Percentiles rank a stretch among this genome's conserved stretches.
These are phyloP conservation scores for Pseudocercospora fuligena DNA, from an alignment of 2,329 filamentous ascomycete species.

Conservation along the genomic window DNA sequence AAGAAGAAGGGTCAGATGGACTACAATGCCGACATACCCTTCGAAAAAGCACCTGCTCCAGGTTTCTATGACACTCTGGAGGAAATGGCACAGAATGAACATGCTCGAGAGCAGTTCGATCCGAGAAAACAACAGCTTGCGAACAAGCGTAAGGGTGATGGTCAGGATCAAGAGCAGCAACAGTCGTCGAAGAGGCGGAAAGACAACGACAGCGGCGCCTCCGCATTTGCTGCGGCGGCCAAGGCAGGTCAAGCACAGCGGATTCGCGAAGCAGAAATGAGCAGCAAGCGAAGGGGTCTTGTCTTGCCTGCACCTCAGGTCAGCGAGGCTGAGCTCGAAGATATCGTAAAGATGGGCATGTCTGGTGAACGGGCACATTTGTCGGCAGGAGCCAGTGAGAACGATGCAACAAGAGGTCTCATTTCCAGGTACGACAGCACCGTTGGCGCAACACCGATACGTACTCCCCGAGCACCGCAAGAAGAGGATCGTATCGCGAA, in stretches of 20 bases:
- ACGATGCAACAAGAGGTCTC: slow-evolving; percentile 81
- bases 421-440: slow-evolving; percentile 85
- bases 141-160: slow-evolving; percentile 91
- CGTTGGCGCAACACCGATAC: slow-evolving; percentile 81
- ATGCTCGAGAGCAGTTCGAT: slow-evolving; percentile 82
- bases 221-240: slow-evolving; percentile 81
- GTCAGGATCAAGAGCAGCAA: slow-evolving; percentile 73
- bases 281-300: slow-evolving; percentile 86
- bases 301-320: slow-evolving; percentile 88
- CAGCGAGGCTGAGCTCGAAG: slow-evolving; percentile 88
- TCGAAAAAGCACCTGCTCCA: slow-evolving; percentile 85
- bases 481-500: slow-evolving; percentile 97
- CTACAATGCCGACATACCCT: slow-evolving; percentile 98
- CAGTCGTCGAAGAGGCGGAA: slow-evolving; percentile 84
- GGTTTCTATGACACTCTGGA: slow-evolving; percentile 95
- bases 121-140: slow-evolving; percentile 88
- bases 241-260: slow-evolving; percentile 95
- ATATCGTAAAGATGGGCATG: slow-evolving; percentile 99
- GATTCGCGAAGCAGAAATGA: slow-evolving; percentile 93
- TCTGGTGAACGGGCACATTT: slow-evolving; percentile 82
- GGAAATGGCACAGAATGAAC: slow-evolving; percentile 80
- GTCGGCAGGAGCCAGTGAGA: slow-evolving; percentile 77
- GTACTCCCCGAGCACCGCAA: slow-evolving; percentile 86
- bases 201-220: slow-evolving; percentile 71
- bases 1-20: slow-evolving; percentile 98